Conservation (phyloP, 768 basidiomycete species). For the Xerocomus brunneocitrinus region DNA sequence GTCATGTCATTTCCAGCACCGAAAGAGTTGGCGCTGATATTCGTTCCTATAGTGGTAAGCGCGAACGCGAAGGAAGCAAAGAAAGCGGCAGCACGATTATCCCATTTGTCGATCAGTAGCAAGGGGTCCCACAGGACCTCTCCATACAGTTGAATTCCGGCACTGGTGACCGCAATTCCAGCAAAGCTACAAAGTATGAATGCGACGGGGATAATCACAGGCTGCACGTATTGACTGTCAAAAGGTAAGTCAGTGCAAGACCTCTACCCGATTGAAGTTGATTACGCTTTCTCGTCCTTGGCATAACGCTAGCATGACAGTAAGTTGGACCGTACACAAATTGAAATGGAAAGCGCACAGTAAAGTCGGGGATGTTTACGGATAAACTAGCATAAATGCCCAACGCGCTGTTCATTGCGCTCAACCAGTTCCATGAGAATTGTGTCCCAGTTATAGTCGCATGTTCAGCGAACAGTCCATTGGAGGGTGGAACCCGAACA, state of each 20-base stretch:
- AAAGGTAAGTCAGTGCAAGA: conserved; percentile 2
- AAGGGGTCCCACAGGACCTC: conserved; percentile 56
- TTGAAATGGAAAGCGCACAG: conserved; percentile 30
- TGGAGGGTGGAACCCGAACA: conserved; percentile 57
- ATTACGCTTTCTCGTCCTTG: conserved; percentile 41
- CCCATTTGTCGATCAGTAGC: conserved; percentile 71
- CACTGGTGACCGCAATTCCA: conserved; percentile 78
- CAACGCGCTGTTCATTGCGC: conserved; percentile 69
- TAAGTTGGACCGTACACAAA: neutral
- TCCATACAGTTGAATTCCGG: conserved; percentile 57
- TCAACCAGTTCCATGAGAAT: conserved; percentile 74
- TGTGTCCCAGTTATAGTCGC: conserved; percentile 45
- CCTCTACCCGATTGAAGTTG: neutral
- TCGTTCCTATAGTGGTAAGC: conserved; percentile 32
- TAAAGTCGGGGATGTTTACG: conserved; percentile 86
- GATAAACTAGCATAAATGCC: conserved; percentile 70
- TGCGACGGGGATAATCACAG: conserved; percentile 68
- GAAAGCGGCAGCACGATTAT: conserved; percentile 82
- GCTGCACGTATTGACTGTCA: conserved; percentile 65
- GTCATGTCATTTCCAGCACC: conserved; percentile 83
- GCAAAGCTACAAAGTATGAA: conserved; percentile 77
- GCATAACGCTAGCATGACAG: conserved; percentile 57
- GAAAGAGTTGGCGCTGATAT: conserved; percentile 59
- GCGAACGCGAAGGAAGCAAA: conserved; percentile 74
- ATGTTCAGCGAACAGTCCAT: conserved; percentile 53